Conservation (phyloP, 2,329 filamentous ascomycete genomes). For the Stagonosporopsis cucurbitacearum region DNA sequence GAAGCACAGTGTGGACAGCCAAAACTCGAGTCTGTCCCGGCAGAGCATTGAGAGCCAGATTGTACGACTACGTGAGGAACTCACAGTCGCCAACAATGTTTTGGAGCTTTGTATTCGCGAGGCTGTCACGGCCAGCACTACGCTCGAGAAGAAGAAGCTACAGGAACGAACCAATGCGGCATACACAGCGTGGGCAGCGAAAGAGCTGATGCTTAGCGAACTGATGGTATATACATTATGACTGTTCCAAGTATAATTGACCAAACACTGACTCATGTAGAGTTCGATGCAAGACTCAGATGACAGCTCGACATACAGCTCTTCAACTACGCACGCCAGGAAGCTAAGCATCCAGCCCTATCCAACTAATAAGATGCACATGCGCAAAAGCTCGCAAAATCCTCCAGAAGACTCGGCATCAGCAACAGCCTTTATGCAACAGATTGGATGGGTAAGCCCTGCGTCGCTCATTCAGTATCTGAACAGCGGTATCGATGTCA, state of each 20-base stretch:
- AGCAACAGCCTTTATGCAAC: constrained; percentile 18
- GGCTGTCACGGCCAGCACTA: constrained; percentile 13
- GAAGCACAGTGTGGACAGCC: constrained; percentile 16
- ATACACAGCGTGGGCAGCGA: constrained; percentile 17
- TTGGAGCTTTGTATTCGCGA: constrained; percentile 18
- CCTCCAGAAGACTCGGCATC: constrained; percentile 8
- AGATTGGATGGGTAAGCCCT: constrained; percentile 19
- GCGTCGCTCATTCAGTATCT: constrained; percentile 19
- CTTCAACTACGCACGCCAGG: constrained; percentile 1
- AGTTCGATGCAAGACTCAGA: constrained; percentile 16
- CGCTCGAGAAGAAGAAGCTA: constrained; percentile 15
- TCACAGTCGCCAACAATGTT: constrained; percentile 13
- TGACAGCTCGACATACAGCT: constrained; percentile 17
- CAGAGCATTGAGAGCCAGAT: constrained; percentile 13
- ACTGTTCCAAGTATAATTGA: too few relatives aligned
- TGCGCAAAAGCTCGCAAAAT: constrained; percentile 11
- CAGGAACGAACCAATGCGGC: constrained; percentile 18
- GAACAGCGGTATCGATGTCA: constrained; percentile 18
- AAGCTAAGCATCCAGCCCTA: constrained; percentile 16
- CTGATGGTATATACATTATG: constrained; percentile 1
- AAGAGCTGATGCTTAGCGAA: constrained; percentile 13
- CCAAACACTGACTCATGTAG: background rate
- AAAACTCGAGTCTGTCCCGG: constrained; percentile 6
- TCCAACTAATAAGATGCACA: constrained; percentile 13
- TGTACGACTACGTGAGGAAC: constrained; percentile 12